Evolutionary conservation across 2,329 filamentous ascomycete genomes (phyloP), one percentile per base, ranked within the genome.

Genomic region (Ascochyta koolunga): DNA sequence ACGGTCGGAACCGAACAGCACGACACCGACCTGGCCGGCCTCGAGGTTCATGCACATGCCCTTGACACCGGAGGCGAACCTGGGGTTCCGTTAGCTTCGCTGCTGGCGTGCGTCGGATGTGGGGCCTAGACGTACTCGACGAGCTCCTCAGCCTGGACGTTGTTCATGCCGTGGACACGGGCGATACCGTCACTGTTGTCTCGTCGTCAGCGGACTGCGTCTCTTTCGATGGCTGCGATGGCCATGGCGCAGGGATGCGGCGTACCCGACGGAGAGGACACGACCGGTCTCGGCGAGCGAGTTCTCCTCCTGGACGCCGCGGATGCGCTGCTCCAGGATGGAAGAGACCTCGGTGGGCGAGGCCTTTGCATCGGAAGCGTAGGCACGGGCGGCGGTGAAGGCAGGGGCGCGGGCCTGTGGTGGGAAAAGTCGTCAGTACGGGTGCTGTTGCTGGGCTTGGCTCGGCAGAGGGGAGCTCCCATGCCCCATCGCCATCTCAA

Each of bases 11-110:
- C 95, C 95, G 87, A 99, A 99, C 77, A 99, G 87, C 87, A 99
- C 95, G 76, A 99, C 93, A 96, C 95, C 95, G 84, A 99, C 95
- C 83, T 98, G 95, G 80, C 95, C 95, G 81, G 95, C 95, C 85
- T 99, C 95, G 83, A 99, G 89, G 90, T 99, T 99, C 93, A 99
- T 98, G 91, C 93, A 98, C 95, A 99, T 99, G 81, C 95, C 95
- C 89, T 98, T 98, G 82, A 98, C 95, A 81, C 95, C 95, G 68
- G 95, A 99, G 76, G 95, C 91, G 85, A 99, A 99, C 86, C 93
- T 97, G 68, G 54, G 40, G 49, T 58, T 56, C 58, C 54, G 64
- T 74, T 65, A 74, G 71, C 64, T 51, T 54, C 56, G 56, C 44
- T 54, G 56, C 54, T 19, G 48, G 44, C n/a, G 45, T 36, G 56